phyloP scores from a whole-genome alignment of 257 asterid species.

The Solanum paucissectum region DNA sequence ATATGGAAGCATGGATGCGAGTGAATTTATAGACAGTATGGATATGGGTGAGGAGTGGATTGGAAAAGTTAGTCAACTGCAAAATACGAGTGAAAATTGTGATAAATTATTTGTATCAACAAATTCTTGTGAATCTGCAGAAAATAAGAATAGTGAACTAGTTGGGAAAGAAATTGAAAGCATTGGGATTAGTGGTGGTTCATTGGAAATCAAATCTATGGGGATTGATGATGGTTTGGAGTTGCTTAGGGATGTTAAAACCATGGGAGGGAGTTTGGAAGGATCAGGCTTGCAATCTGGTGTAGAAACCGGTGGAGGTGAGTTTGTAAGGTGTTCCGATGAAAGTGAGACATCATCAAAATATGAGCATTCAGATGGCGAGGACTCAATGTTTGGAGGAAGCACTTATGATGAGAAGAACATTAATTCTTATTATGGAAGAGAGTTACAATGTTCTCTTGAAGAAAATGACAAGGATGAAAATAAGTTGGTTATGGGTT shows the following conservation, averaged over 20 bases:
- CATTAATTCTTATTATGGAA: constrained; percentile 14
- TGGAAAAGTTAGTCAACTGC: constrained; percentile 12
- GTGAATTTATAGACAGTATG: constrained; percentile 18
- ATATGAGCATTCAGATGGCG: constrained; percentile 64
- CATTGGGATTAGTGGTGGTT: constrained; percentile 1
- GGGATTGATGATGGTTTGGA: constrained; percentile 7
- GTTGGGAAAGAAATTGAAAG: not conserved
- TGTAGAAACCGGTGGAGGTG: constrained; percentile 16
- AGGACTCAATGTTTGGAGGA: constrained; percentile 76
- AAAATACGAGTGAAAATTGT: not conserved
- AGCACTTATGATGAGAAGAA: constrained; percentile 50
- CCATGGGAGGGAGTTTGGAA: constrained; percentile 7
- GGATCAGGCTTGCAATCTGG: constrained; percentile 2
- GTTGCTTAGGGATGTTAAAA: not conserved
- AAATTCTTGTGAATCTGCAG: not conserved
- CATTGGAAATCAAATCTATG: not conserved
- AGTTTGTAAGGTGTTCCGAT: constrained; percentile 27
- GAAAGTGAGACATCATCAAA: constrained; percentile 42
- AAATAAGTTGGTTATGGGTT: constrained; percentile 44
- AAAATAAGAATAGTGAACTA: constrained; percentile 5
- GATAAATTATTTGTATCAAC: not conserved
- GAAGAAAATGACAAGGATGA: constrained; percentile 24
- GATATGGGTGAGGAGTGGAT: constrained; percentile 20
- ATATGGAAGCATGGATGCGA: constrained; percentile 18
- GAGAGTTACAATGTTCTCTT: constrained; percentile 7